Evolutionary conservation across 176 grass and related monocot species (phyloP), one percentile per base, ranked within the genome.

Genomic region (Thalia dealbata): DNA sequence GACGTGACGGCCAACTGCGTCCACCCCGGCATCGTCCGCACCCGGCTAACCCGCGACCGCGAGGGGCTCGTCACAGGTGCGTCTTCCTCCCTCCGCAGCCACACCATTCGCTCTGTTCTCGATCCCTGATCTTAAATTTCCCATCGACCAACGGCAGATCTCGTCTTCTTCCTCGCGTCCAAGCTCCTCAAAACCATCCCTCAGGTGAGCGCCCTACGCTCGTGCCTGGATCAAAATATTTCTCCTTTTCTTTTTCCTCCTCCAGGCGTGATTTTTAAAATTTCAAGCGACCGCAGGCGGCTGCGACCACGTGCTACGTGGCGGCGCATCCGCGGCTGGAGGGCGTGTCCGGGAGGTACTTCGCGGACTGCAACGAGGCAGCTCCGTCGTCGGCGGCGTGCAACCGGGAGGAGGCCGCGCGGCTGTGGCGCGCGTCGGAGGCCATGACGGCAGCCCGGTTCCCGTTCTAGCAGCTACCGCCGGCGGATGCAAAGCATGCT

Each of bases 171-270:
- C 76, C 85, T 97, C 32, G 71, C 88, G 27, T 90, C 84, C 67
- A 97, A 88, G 90, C 87, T 97, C 76, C 95, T 97, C 29, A 97
- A 97, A 70, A 91, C 87, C 46, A 93, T 88, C 70, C 95, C 90
- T n/a, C 95, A 97, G 89, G 95, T 96, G 80, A 87, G 77, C 73
- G 26, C n/a, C n/a, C n/a, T n/a, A n/a, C 69, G 46, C 64, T 24
- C 52, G 14, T 7, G 15, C 27, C 1, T 3, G 0, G 16, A 16
- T 21, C n/a, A 58, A 58, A 1, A 38, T 38, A n/a, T n/a, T n/a
- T n/a, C n/a, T n/a, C n/a, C n/a, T n/a, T 58, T 58, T 16, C 14
- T 21, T 22, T n/a, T 21, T 16, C 16, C 19, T 58, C 19, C n/a
- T n/a, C n/a, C n/a, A n/a, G n/a, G n/a, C n/a, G n/a, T n/a, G n/a